Conservation (phyloP, 371 early-diverging fungal species). For the Zychaea mexicana region DNA sequence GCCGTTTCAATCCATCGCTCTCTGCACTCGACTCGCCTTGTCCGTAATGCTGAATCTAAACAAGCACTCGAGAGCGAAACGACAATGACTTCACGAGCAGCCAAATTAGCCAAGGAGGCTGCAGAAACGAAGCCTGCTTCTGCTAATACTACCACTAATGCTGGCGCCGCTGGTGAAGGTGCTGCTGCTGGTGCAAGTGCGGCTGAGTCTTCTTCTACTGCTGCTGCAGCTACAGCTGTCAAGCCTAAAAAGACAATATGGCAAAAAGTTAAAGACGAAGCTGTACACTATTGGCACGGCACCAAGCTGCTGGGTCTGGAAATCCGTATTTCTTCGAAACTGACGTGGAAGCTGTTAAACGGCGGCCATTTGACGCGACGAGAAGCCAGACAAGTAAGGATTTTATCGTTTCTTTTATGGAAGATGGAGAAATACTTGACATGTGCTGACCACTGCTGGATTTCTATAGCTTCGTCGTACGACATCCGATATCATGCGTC, state of each 20-base stretch:
- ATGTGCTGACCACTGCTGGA: neutral
- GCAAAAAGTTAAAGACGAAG: constrained; percentile 88
- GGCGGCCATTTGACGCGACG: constrained; percentile 86
- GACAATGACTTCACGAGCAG: constrained; percentile 46
- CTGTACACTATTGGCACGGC: constrained; percentile 94
- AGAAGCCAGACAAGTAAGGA: constrained; percentile 81
- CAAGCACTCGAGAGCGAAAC: constrained; percentile 33
- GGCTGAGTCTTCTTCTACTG: constrained; percentile 19
- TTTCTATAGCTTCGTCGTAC: constrained; percentile 75
- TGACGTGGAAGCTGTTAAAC: constrained; percentile 74
- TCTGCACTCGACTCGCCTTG: constrained; percentile 1
- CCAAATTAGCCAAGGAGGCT: constrained; percentile 43
- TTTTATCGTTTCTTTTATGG: neutral
- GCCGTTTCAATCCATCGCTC: constrained; percentile 3
- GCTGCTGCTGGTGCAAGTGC: neutral
- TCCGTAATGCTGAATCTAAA: constrained; percentile 25
- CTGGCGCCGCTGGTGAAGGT: neutral
- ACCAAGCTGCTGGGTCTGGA: constrained; percentile 91
- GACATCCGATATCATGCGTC: constrained; percentile 82
- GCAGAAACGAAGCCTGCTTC: neutral
- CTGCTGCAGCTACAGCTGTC: constrained; percentile 23
- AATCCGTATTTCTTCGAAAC: constrained; percentile 81
- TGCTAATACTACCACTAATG: neutral
- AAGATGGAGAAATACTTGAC: neutral
- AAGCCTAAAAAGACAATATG: constrained; percentile 72